Evolutionary conservation across 208 protist genomes (phyloP), one percentile per base, ranked within the genome.

Genomic region (Wallacemonas sp.): DNA sequence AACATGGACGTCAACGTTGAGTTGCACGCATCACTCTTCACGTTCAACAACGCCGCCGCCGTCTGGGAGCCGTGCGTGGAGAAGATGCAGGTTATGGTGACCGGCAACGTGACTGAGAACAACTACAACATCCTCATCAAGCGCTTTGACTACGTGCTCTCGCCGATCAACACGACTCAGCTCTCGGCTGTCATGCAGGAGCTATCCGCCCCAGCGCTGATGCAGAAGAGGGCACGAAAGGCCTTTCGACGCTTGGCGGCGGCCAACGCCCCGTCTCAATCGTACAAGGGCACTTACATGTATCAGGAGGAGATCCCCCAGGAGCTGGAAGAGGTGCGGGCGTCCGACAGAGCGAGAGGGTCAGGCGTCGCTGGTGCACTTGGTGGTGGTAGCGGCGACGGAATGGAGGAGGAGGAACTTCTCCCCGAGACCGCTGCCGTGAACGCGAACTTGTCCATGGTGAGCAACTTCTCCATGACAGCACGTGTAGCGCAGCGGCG

Each of bases 11-110:
- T 91, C 59, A 27, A 79, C 36, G 36, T 88, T 17, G 74, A 72
- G 27, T 21, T 88, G 70, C 70, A 67, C 27, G 64, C 73, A 22
- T 79, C 79, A 13, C 46, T 92, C 34, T 78, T 79, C 72, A 83
- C 82, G 65, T 80, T 91, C 58, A 95, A 79, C 73, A 81, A 89
- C 53, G 61, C 69, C 29, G 80, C 84, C 15, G 78, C 78, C 21
- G 78, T 95, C 21, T 95, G 89, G 89, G 89, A 95, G 68, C 89
- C 89, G 34, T 69, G 89, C 13, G 59, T 95, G n/a, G 89, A 95
- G 72, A 46, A 71, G 30, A 73, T 95, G 39, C 76, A 82, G 24
- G 65, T 44, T 6, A 65, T 33, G 45, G 53, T 87, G 46, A 68
- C 66, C 0, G 89, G 83, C 59, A 85, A 82, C 46, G 59, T 78